Evolutionary conservation across 1,139 yeast genomes (phyloP).

Genomic region (Hansenula sp.): DNA sequence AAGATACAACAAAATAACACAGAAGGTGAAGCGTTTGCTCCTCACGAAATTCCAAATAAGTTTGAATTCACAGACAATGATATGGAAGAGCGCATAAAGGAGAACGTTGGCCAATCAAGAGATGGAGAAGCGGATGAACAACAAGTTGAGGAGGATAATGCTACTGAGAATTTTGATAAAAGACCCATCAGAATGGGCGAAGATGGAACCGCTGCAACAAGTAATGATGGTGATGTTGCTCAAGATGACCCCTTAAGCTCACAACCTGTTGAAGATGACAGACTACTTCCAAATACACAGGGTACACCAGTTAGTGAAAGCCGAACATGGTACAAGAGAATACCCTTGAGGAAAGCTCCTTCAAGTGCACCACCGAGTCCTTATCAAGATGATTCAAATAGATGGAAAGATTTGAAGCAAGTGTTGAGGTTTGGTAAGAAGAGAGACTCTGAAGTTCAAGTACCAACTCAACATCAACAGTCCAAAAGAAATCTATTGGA

Average conservation of each 20-base stretch:
- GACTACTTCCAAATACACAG: background rate
- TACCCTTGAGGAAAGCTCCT: background rate
- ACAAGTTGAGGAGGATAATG: background rate
- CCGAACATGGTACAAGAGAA: slow-evolving; percentile 23
- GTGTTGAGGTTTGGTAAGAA: slow-evolving; percentile 20
- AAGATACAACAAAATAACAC: background rate
- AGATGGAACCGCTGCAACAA: background rate
- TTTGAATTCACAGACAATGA: background rate
- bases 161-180: slow-evolving; percentile 1
- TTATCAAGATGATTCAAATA: slow-evolving; percentile 7
- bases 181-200: slow-evolving; percentile 2
- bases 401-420: slow-evolving; percentile 24
- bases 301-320: slow-evolving; percentile 6
- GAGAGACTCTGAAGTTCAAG: slow-evolving; percentile 5
- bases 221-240: background rate
- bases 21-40: background rate
- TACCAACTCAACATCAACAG: background rate
- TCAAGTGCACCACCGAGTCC: slow-evolving; percentile 1
- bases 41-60: background rate
- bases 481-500: slow-evolving; percentile 6
- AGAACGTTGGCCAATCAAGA: background rate
- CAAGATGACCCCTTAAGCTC: background rate
- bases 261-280: background rate
- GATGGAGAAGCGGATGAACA: background rate
- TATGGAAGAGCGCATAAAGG: background rate